These are phyloP conservation scores for Syncephalis fuscata DNA, from an alignment of 371 early-diverging fungal species.

Conservation along the genomic window DNA sequence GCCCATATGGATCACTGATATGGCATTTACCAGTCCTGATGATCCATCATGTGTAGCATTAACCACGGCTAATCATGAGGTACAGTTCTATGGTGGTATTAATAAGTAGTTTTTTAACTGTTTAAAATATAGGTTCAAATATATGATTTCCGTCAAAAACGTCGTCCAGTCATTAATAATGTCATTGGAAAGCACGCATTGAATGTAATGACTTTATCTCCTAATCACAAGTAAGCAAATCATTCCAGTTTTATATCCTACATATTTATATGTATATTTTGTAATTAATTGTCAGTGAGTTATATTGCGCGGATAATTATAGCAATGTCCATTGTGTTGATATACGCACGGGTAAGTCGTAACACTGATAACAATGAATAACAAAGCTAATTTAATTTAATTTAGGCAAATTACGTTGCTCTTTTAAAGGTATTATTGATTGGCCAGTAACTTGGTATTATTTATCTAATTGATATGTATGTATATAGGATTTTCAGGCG, in stretches of 20 bases:
- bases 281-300: slow-evolving; percentile 17
- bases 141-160: slow-evolving; percentile 52
- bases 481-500: slow-evolving; percentile 52
- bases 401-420: slow-evolving; percentile 2
- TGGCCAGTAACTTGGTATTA: too few species aligned
- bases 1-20: slow-evolving; percentile 76
- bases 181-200: slow-evolving; percentile 56
- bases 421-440: slow-evolving; percentile 3
- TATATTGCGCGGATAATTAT: slow-evolving; percentile 61
- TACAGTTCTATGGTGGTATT: too few species aligned
- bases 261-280: too few species aligned
- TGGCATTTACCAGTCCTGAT: slow-evolving; percentile 43
- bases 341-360: slow-evolving; percentile 33
- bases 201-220: slow-evolving; percentile 9
- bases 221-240: slow-evolving; percentile 15
- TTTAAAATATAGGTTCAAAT: slow-evolving; percentile 62
- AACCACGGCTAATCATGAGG: too few species aligned
- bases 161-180: slow-evolving; percentile 47
- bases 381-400: slow-evolving; percentile 16
- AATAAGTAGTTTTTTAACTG: slow-evolving; percentile 1
- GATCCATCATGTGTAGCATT: slow-evolving; percentile 24
- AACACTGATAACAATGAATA: slow-evolving; percentile 18
- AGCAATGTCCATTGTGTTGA: slow-evolving; percentile 49
- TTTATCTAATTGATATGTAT: slow-evolving; percentile 13
- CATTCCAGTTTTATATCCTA: background rate